Conservation (phyloP, 768 basidiomycete species). For the Heimioporus sp. region DNA sequence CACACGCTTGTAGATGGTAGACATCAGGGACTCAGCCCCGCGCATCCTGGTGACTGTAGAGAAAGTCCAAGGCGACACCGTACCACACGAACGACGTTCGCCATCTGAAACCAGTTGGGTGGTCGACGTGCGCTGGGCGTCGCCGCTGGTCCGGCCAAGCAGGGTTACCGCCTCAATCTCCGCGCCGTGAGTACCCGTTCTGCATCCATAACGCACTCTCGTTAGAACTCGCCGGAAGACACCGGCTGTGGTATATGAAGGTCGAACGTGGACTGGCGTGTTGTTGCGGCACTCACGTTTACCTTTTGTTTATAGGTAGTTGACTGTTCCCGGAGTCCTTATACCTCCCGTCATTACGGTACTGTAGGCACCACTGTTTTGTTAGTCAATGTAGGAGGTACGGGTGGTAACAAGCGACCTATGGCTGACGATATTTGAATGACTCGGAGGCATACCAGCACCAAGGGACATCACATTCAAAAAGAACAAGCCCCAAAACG, state of each 20-base stretch:
- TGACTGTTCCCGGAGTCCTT: too few species aligned
- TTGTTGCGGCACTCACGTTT: too few species aligned
- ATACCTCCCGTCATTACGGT: too few species aligned
- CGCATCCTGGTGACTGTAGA: constrained; percentile 62
- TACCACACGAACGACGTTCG: constrained; percentile 45
- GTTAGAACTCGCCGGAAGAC: constrained; percentile 73
- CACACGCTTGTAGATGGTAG: constrained; percentile 52
- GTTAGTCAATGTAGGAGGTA: too few species aligned
- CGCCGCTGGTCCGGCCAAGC: constrained; percentile 56
- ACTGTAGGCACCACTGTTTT: too few species aligned
- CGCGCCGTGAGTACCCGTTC: constrained; percentile 57
- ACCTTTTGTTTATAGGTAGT: too few species aligned
- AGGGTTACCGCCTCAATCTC: constrained; percentile 76
- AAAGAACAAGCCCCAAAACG: too few species aligned
- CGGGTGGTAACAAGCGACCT: too few species aligned
- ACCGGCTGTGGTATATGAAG: constrained; percentile 64
- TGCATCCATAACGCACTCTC: constrained; percentile 42
- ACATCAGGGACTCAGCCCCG: constrained; percentile 52
- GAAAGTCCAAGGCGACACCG: constrained; percentile 60
- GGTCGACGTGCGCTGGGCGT: constrained; percentile 68
- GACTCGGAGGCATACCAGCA: too few species aligned
- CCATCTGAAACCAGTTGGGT: constrained; percentile 68
- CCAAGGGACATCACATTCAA: too few species aligned
- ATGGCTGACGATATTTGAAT: too few species aligned
- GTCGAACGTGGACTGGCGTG: constrained; percentile 94